Conservation (phyloP, 306 rosid genomes). For the Leucaena leucocephala region DNA sequence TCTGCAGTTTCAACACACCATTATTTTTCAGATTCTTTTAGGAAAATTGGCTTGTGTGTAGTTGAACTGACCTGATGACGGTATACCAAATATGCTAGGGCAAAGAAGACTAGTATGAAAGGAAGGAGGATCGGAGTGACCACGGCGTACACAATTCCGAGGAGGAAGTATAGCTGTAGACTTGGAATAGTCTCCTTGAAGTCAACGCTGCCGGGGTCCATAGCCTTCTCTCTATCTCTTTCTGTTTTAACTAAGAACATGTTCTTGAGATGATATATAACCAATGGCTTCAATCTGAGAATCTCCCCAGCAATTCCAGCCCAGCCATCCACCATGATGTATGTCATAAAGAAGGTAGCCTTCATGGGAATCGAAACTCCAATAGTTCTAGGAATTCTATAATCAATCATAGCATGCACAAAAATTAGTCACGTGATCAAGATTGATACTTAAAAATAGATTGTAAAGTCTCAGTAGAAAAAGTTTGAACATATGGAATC, state of each 20-base stretch:
- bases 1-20: too few species aligned
- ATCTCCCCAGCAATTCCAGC: constrained; percentile 96
- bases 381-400: constrained; percentile 91
- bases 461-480: too few species aligned
- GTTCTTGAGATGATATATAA: constrained; percentile 92
- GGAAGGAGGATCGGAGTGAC: constrained; percentile 96
- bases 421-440: constrained; percentile 19
- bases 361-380: constrained; percentile 97
- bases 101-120: constrained; percentile 92
- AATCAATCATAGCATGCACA: constrained; percentile 27
- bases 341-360: constrained; percentile 98
- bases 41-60: neutral
- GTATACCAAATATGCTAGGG: constrained; percentile 89
- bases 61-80: constrained; percentile 88
- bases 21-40: neutral
- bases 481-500: neutral
- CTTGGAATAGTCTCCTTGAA: constrained; percentile 87
- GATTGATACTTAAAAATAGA: neutral
- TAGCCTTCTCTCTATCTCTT: constrained; percentile 90
- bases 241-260: constrained; percentile 90
- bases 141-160: constrained; percentile 92
- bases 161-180: constrained; percentile 91
- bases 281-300: constrained; percentile 90
- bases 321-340: constrained; percentile 99
- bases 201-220: constrained; percentile 89